A percentile compares a stretch with the other conserved stretches of the same genome.
Evolutionary conservation across 768 basidiomycete species (phyloP).

Genomic region (Collybia sp.): DNA sequence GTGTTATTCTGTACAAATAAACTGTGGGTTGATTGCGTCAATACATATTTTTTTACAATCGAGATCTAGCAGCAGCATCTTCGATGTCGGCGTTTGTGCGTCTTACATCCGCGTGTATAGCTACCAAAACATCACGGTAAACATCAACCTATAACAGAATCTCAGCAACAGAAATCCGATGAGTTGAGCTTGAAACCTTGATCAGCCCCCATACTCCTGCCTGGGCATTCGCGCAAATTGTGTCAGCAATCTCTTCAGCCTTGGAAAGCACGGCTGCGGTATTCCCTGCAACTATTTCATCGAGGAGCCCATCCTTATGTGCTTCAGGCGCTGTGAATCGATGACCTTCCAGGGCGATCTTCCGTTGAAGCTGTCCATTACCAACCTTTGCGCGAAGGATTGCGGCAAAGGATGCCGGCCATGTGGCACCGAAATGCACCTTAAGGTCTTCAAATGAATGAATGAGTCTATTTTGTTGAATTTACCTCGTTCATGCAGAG

Average conservation of each 20-base stretch:
- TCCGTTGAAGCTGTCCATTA: slow-evolving; percentile 53
- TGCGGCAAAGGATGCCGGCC: slow-evolving; percentile 68
- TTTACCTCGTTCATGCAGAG: slow-evolving; percentile 89
- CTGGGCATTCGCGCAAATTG: slow-evolving; percentile 44
- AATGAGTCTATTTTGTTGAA: background rate
- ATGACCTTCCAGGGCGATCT: slow-evolving; percentile 76
- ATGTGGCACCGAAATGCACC: slow-evolving; percentile 80
- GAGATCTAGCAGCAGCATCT: slow-evolving; percentile 46
- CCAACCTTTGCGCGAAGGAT: slow-evolving; percentile 64
- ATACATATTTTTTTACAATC: slow-evolving; percentile 25
- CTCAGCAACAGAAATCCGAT: slow-evolving; percentile 6
- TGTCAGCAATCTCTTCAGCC: slow-evolving; percentile 58
- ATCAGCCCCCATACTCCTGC: slow-evolving; percentile 70
- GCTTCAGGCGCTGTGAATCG: slow-evolving; percentile 75
- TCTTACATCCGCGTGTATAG: slow-evolving; percentile 32
- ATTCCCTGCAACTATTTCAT: slow-evolving; percentile 60
- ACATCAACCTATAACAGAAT: slow-evolving; percentile 41
- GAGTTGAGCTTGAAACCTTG: slow-evolving; percentile 39
- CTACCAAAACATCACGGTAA: slow-evolving; percentile 49
- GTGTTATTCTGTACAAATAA: too few relatives aligned
- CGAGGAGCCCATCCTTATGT: slow-evolving; percentile 59
- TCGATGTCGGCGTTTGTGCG: slow-evolving; percentile 31
- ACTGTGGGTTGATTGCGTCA: too few relatives aligned
- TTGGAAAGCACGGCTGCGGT: slow-evolving; percentile 56
- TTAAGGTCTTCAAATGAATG: slow-evolving; percentile 18